Conservation (phyloP, 2,329 filamentous ascomycete species). For the Cercospora beticola region DNA sequence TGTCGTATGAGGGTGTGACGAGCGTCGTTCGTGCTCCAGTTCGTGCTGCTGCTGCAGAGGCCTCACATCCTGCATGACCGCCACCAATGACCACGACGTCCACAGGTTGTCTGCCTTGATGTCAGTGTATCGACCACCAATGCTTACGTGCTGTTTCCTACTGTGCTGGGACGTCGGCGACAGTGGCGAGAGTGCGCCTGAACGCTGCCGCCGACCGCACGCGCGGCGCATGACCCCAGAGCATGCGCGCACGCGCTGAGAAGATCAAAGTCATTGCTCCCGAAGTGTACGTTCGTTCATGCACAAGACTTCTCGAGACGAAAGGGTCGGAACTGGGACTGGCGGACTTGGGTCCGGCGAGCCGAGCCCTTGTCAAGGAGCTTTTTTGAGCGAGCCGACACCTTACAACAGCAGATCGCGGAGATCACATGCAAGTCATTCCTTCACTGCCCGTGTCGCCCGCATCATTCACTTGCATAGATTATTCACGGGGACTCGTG, state of each 20-base stretch:
- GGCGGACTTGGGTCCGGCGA: background rate
- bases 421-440: background rate
- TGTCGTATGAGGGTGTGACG: conserved; percentile 82
- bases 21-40: conserved; percentile 85
- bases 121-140: conserved; percentile 37
- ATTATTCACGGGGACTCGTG: background rate
- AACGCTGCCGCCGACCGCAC: conserved; percentile 43
- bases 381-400: background rate
- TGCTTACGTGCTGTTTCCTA: conserved; percentile 16
- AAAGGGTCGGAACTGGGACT: background rate
- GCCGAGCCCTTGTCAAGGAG: background rate
- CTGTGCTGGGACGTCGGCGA: conserved; percentile 39
- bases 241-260: conserved; percentile 39
- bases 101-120: conserved; percentile 29
- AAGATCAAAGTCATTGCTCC: conserved; percentile 29
- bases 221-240: conserved; percentile 52
- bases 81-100: conserved; percentile 96
- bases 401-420: background rate
- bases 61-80: conserved; percentile 92
- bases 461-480: background rate
- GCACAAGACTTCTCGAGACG: background rate
- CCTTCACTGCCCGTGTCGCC: background rate
- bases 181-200: conserved; percentile 47
- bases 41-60: conserved; percentile 84
- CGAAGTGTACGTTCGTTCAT: background rate